Evolutionary conservation across 768 basidiomycete species (phyloP).

Genomic region (Pleurotus ostreatus): DNA sequence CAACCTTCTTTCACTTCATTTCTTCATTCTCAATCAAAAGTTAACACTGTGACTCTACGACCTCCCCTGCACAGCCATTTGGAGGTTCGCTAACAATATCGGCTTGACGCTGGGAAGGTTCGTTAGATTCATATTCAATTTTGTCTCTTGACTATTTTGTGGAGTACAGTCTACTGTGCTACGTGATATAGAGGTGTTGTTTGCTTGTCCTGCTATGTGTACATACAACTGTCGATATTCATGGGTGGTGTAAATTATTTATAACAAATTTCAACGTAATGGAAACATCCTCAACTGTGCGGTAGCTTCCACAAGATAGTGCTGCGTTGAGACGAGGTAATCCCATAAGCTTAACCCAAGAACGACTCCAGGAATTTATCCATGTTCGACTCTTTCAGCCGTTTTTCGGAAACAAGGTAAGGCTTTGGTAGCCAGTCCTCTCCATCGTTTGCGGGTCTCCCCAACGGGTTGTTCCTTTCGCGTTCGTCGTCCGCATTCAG

Average conservation of each 20-base stretch:
- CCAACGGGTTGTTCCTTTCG: not conserved
- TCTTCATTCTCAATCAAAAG: not conserved
- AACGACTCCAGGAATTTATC: constrained; percentile 26
- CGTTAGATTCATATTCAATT: not conserved
- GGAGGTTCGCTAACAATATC: not conserved
- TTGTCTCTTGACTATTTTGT: constrained; percentile 5
- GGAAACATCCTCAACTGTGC: not conserved
- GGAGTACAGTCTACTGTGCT: constrained; percentile 2
- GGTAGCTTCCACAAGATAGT: not conserved
- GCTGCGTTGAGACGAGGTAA: too few relatives aligned
- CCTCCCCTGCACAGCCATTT: too few relatives aligned
- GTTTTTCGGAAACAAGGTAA: constrained; percentile 40
- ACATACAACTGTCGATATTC: constrained; percentile 8
- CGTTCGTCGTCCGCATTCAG: constrained; percentile 30
- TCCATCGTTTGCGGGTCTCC: constrained; percentile 15
- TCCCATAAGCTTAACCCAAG: not conserved
- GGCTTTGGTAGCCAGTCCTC: constrained; percentile 48
- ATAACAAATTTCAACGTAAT: constrained; percentile 7
- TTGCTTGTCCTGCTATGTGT: constrained; percentile 9
- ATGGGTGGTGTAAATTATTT: constrained; percentile 10
- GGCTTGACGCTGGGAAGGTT: not conserved
- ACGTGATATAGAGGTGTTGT: constrained; percentile 10
- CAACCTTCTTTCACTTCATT: not conserved
- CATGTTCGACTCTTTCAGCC: constrained; percentile 42
- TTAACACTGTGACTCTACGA: not conserved